phyloP scores from a whole-genome alignment of 2,329 filamentous ascomycete species.

The Paecilomyces dactylethromorphus region DNA sequence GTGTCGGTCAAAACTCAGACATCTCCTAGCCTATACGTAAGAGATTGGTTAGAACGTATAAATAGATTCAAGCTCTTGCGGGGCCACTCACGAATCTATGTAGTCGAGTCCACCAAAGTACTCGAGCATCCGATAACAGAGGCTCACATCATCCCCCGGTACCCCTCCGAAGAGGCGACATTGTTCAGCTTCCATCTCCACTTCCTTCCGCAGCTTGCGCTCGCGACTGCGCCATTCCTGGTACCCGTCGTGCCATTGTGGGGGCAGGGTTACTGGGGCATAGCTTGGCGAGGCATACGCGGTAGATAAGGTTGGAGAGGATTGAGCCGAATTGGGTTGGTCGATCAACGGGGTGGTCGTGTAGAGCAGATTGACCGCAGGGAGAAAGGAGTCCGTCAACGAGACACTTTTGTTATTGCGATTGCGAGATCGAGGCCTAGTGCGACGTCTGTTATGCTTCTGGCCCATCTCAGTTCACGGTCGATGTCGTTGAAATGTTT shows the following conservation, averaged over 20 bases:
- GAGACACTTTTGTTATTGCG: constrained; percentile 12
- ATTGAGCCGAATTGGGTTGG: constrained; percentile 7
- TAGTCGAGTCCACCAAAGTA: constrained; percentile 45
- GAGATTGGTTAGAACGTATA: not conserved
- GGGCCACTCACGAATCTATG: constrained; percentile 33
- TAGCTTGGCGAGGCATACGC: constrained; percentile 18
- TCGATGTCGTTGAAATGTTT: not conserved
- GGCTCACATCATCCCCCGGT: constrained; percentile 35
- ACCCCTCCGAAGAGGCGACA: constrained; percentile 41
- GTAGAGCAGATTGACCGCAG: constrained; percentile 16
- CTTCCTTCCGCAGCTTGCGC: constrained; percentile 19
- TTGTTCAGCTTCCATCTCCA: constrained; percentile 32
- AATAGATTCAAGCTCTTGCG: not conserved
- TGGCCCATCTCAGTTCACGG: constrained; percentile 34
- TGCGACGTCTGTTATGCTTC: constrained; percentile 41
- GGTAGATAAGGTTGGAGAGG: constrained; percentile 11
- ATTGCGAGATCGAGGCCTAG: constrained; percentile 34
- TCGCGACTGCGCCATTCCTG: constrained; percentile 34
- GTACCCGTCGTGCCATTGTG: constrained; percentile 37
- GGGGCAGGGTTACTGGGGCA: constrained; percentile 24
- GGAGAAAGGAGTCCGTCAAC: constrained; percentile 6
- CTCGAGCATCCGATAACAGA: constrained; percentile 45
- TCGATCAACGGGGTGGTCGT: constrained; percentile 9
- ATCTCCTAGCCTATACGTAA: not conserved
- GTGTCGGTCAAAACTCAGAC: not conserved